These are phyloP conservation scores for Phytophthora cryptogea DNA, from an alignment of 352 stramenopile species.

Conservation along the genomic window DNA sequence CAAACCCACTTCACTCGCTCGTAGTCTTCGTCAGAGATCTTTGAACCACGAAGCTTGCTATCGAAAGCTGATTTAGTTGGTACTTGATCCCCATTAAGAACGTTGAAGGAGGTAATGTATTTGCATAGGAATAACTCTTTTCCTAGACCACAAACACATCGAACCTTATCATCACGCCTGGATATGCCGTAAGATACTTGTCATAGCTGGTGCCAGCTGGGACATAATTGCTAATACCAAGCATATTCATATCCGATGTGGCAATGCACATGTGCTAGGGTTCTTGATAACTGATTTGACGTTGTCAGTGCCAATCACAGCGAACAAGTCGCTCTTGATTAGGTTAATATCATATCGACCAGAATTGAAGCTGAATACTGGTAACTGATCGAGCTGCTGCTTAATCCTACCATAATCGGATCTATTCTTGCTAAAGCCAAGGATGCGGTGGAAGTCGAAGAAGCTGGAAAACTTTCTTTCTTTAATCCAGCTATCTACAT, in stretches of 20 bases:
- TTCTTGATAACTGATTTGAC: constrained; percentile 28
- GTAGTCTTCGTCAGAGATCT: no score
- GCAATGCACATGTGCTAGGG: constrained; percentile 23
- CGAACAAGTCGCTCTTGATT: constrained; percentile 38
- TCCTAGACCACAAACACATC: constrained; percentile 30
- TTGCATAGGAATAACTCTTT: constrained; percentile 40
- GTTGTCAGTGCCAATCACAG: constrained; percentile 7
- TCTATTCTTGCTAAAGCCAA: constrained; percentile 3
- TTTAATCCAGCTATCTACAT: constrained; percentile 9
- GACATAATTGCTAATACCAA: constrained; percentile 40
- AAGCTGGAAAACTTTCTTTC: constrained; percentile 2
- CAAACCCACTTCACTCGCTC: no score
- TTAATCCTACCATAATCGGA: constrained; percentile 15
- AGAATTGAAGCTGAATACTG: constrained; percentile 18
- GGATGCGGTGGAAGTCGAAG: constrained; percentile 11
- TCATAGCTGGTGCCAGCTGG: constrained; percentile 36
- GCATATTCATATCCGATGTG: constrained; percentile 30
- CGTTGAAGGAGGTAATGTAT: constrained; percentile 37
- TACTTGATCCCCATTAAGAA: constrained; percentile 25
- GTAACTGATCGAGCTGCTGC: constrained; percentile 8
- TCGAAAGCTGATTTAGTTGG: constrained; percentile 31
- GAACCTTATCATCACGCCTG: constrained; percentile 35
- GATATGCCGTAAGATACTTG: constrained; percentile 37
- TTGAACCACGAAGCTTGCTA: no score
- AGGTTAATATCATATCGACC: constrained; percentile 29